Evolutionary conservation across 345 rosid genomes (phyloP), one percentile per base, ranked within the genome.

Genomic region (Populus euphratica): DNA sequence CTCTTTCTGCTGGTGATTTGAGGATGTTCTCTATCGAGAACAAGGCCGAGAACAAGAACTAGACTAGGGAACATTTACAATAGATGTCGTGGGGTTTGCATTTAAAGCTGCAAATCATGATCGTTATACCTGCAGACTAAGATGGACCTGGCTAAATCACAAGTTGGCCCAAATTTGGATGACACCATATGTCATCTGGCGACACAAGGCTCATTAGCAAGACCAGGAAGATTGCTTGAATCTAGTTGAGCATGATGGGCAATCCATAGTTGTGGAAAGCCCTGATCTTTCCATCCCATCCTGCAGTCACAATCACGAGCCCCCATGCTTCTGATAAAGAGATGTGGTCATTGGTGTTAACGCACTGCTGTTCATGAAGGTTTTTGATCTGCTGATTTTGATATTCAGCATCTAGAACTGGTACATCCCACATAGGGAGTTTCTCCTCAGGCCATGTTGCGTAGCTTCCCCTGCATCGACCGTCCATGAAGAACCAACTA

Each of bases 361-460:
- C 25, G 50, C 35, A 41, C 23, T 44, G 6, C 36, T 63, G 81
- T 62, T 74, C 63, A 13, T 73, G 52, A 33, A 35, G 73, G 27
- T 50, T 65, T 27, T 81, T 73, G 2, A 33, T 52, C 14, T 66
- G 56, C 69, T 21, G 39, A 5, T 70, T 68, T 27, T 77, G 59
- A 69, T 7, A 20, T 72, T 72, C 76, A 8, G 21, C 78, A 20
- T 64, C 84, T 35, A 25, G 44, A 14, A 38, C 23, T 27, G 82
- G 21, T 44, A 54, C 70, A 54, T 84, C 88, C 86, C 88, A 81
- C 59, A 29, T 38, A 17, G 86, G 91, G 68, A 95, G 94, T 74
- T 87, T 90, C 85, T 95, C 99, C 84, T 86, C 99, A 0, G 99
- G 99, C 99, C 99, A 95, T 38, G 98, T 95, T 23, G 95, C 90